Conservation (phyloP, 164 flowering plant species). For the Vitis rupestris region DNA sequence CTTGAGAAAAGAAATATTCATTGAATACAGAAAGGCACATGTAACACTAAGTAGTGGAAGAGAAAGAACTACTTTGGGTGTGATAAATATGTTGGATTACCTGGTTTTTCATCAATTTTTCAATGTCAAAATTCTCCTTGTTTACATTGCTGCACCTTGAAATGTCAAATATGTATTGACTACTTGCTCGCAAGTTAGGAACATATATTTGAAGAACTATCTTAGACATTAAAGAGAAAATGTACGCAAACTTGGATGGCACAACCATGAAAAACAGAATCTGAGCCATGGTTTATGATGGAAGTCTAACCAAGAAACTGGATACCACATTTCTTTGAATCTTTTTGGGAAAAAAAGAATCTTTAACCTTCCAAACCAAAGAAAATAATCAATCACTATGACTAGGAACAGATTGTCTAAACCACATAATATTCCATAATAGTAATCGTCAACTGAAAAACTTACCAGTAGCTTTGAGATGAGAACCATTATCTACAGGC, state of each 20-base stretch:
- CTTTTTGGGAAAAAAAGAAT: not conserved
- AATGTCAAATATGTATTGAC: too few relatives aligned
- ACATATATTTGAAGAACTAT: not conserved
- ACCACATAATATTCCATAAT: not conserved
- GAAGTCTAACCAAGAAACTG: not conserved
- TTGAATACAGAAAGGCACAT: not conserved
- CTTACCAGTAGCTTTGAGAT: conserved; percentile 74
- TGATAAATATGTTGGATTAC: too few relatives aligned
- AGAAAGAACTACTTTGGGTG: too few relatives aligned
- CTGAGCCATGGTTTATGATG: not conserved
- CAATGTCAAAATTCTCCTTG: too few relatives aligned
- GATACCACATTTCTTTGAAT: not conserved
- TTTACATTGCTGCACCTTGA: too few relatives aligned
- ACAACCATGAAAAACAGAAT: not conserved
- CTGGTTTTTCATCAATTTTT: too few relatives aligned
- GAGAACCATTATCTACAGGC: conserved; percentile 57
- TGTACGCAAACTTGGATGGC: not conserved
- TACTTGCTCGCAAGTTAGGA: not conserved
- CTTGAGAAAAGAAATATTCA: not conserved
- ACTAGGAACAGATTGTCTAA: not conserved
- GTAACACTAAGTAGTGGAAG: too few relatives aligned
- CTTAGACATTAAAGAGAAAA: not conserved
- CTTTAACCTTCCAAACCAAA: not conserved
- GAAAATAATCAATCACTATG: not conserved
- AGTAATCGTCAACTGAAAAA: not conserved